Evolutionary conservation across 352 stramenopile species (phyloP).

Genomic region (Phytopythium chamaehyphon): DNA sequence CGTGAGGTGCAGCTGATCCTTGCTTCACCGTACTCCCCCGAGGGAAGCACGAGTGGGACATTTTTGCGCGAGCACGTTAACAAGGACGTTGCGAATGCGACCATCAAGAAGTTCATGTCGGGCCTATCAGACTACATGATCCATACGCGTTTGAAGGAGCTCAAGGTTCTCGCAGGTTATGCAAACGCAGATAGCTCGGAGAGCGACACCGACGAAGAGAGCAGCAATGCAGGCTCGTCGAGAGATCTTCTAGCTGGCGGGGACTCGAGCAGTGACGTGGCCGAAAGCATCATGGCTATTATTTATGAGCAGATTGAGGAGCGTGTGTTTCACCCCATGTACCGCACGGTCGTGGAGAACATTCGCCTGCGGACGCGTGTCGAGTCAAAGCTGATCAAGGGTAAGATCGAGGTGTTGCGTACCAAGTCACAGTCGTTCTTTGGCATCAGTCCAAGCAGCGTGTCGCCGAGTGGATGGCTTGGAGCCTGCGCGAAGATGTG

Average conservation of each 20-base stretch:
- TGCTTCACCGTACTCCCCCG: conserved; percentile 78
- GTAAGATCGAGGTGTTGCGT: conserved; percentile 80
- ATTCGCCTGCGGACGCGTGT: conserved; percentile 50
- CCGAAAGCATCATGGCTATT: conserved; percentile 58
- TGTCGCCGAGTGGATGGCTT: conserved; percentile 58
- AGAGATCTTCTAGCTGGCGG: conserved; percentile 2
- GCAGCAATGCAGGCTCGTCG: background rate
- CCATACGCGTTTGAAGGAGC: conserved; percentile 75
- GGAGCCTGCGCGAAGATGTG: conserved; percentile 60
- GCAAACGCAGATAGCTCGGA: conserved; percentile 18
- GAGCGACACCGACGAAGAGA: conserved; percentile 26
- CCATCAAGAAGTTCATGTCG: conserved; percentile 71
- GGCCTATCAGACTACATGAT: conserved; percentile 80
- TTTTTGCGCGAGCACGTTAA: conserved; percentile 70
- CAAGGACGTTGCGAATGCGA: conserved; percentile 40
- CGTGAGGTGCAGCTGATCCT: conserved; percentile 81
- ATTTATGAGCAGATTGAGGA: conserved; percentile 85
- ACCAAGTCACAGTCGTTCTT: conserved; percentile 83
- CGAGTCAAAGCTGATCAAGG: conserved; percentile 71
- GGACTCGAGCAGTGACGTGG: conserved; percentile 44
- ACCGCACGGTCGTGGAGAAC: conserved; percentile 60
- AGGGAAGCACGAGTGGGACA: conserved; percentile 63
- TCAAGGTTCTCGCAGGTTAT: conserved; percentile 54
- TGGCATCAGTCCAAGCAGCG: conserved; percentile 60
- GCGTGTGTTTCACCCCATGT: conserved; percentile 78